Evolutionary conservation across 495 filamentous ascomycete species (phyloP), one percentile per base, ranked within the genome.

Genomic region (Rusavskia elegans): DNA sequence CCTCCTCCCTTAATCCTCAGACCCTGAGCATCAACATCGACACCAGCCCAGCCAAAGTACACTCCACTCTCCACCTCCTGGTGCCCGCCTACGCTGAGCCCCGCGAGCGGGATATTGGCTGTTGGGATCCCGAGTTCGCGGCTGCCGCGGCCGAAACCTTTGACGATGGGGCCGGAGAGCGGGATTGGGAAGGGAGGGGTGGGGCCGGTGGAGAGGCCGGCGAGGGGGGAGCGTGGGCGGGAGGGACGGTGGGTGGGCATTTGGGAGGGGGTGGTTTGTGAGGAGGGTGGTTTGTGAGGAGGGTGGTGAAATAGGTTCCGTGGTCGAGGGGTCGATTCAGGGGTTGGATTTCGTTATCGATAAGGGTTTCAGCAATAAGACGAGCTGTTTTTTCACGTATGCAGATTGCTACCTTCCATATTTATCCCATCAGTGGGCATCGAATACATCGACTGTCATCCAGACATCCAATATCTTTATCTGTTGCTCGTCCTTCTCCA

Each of bases 101-200:
- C 80, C 51, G 83, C 80, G 52, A 94, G 73, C 39, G 92, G 89
- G 56, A 98, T 89, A 70, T 98, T 98, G 59, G 92, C 92, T 0
- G 92, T 98, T 3, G 92, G 92, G 66, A 97, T 96, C 52, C 90
- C 88, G 53, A 98, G 81, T 75, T 87, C 88, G 70, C 86, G 90
- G 63, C 83, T 89, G 40, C 92, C 92, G 41, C 92, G 81, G 17
- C 92, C 92, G 67, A 96, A 97, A 38, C 92, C 92, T 63, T 84
- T 82, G 60, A 97, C 86, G 16, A 98, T 87, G 45, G 79, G 75
- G 7, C 92, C 92, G 39, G 79, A 79, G 63, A 96, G 76, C 45
- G 71, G 77, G 55, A 95, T 71, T 0, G 92, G 92, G 67, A 81
- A 97, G 0, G 92, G 90, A 14, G 78, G 50, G 53, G 74, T 66